phyloP scores from a whole-genome alignment of 345 rosid species.

The Excoecaria agallocha region DNA sequence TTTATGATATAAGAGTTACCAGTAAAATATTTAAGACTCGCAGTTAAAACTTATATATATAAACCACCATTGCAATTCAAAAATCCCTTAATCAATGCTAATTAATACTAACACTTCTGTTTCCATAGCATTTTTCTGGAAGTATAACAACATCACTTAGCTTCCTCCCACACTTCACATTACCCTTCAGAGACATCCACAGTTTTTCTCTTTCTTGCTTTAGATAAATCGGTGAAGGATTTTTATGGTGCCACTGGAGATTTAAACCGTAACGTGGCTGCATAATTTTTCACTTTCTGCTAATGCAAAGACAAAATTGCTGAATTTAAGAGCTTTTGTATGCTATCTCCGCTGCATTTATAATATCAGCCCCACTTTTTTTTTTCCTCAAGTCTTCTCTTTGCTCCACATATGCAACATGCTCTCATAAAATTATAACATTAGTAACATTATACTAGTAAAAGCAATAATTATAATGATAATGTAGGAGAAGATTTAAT shows the following conservation, averaged over 20 bases:
- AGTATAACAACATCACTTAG: conserved; percentile 12
- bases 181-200: conserved; percentile 42
- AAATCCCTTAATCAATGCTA: too few species aligned
- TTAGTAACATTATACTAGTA: too few species aligned
- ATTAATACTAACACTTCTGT: neutral
- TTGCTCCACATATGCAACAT: too few species aligned
- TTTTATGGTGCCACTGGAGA: conserved; percentile 19
- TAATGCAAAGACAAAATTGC: conserved; percentile 25
- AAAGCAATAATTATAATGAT: too few species aligned
- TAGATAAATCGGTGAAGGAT: too few species aligned
- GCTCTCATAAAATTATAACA: too few species aligned
- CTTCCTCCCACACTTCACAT: conserved; percentile 30
- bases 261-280: conserved; percentile 28
- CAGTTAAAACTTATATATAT: too few species aligned
- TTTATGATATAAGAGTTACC: too few species aligned
- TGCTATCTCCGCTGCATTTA: conserved; percentile 25
- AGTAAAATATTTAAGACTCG: too few species aligned
- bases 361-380: conserved; percentile 7
- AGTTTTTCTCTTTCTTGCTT: conserved; percentile 5
- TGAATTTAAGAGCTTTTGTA: conserved; percentile 30
- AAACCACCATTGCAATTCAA: too few species aligned
- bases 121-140: conserved; percentile 10
- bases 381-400: too few species aligned
- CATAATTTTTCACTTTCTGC: conserved; percentile 6
- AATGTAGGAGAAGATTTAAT: too few species aligned